Evolutionary conservation across 2,329 filamentous ascomycete genomes (phyloP).

Genomic region (Sporothrix brasiliensis): DNA sequence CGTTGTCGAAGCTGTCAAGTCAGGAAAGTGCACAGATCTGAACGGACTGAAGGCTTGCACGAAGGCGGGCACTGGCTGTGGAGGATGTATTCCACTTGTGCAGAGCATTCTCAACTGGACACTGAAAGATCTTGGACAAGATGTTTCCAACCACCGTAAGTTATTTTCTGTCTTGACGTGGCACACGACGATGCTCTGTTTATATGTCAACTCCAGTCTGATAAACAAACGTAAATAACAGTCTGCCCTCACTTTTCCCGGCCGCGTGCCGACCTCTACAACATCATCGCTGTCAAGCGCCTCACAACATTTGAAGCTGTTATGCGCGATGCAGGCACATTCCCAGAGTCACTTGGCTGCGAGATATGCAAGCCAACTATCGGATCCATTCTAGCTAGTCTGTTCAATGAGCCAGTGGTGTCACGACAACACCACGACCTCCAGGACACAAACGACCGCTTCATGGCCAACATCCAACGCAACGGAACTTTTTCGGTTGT

Average conservation of each 20-base stretch:
- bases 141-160: constrained; percentile 73
- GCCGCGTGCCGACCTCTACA: constrained; percentile 85
- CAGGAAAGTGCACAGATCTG: constrained; percentile 78
- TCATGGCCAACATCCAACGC: constrained; percentile 85
- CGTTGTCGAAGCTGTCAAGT: constrained; percentile 70
- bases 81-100: constrained; percentile 85
- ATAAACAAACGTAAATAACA: background rate
- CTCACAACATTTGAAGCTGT: constrained; percentile 72
- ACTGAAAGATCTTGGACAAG: constrained; percentile 81
- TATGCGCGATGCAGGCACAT: constrained; percentile 72
- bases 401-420: constrained; percentile 85
- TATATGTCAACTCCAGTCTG: background rate
- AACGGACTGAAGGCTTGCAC: constrained; percentile 86
- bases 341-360: constrained; percentile 73
- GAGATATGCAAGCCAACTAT: constrained; percentile 85
- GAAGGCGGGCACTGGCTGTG: constrained; percentile 88
- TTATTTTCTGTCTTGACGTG: background rate
- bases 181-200: background rate
- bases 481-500: constrained; percentile 91
- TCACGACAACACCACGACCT: constrained; percentile 71
- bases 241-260: constrained; percentile 77
- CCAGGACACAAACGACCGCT: constrained; percentile 89
- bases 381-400: constrained; percentile 75
- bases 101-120: constrained; percentile 88
- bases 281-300: constrained; percentile 81